A percentile compares a stretch with the other conserved stretches of the same genome.
Conservation (phyloP, 441 rosid species). For the Rhodomyrtus psidioides region DNA sequence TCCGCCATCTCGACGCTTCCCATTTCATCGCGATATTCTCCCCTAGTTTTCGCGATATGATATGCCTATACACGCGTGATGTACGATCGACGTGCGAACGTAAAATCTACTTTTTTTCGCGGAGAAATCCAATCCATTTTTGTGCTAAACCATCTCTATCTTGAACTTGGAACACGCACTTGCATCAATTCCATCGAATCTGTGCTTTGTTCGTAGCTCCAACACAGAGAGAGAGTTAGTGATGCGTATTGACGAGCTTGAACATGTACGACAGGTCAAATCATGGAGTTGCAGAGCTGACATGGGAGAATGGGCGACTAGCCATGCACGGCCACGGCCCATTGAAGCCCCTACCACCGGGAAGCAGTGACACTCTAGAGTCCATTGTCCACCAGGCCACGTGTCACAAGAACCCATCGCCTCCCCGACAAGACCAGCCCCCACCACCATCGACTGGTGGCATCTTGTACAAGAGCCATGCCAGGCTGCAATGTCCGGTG, state of each 20-base stretch:
- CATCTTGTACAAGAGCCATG: not conserved
- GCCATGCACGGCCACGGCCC: not conserved
- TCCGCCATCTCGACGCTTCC: not conserved
- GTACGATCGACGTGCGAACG: not conserved
- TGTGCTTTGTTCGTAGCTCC: not conserved
- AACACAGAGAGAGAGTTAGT: not conserved
- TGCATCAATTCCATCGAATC: not conserved
- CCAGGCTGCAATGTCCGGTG: not conserved
- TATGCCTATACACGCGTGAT: not conserved
- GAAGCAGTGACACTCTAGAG: slow-evolving; percentile 5
- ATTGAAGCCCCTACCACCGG: slow-evolving; percentile 20
- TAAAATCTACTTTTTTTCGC: not conserved
- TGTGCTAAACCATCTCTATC: not conserved
- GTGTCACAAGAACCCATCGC: not conserved
- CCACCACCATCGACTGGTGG: not conserved
- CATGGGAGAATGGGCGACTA: slow-evolving; percentile 3
- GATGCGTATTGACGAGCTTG: not conserved
- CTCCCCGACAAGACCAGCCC: not conserved
- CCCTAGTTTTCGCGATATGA: not conserved
- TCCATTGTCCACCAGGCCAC: slow-evolving; percentile 8
- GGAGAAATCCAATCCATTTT: not conserved
- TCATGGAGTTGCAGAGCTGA: not conserved
- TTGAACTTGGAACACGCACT: not conserved
- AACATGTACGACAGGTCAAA: not conserved
- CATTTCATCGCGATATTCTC: no score